These are phyloP conservation scores for Saccharomycopsis olivae DNA, from an alignment of 805 yeast genomes.

Conservation along the genomic window DNA sequence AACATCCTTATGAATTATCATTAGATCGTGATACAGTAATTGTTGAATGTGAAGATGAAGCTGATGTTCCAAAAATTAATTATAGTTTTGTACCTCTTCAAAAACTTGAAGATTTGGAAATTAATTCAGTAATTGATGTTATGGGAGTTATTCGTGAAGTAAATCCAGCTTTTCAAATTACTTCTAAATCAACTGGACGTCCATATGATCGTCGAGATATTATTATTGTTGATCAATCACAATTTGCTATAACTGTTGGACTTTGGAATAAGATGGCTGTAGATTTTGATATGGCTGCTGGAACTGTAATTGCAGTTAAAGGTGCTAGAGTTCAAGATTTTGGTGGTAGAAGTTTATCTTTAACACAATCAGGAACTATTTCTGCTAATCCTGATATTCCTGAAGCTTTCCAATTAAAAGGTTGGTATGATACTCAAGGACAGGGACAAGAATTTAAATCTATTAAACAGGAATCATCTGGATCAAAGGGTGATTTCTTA, in stretches of 20 bases:
- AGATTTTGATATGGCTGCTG: constrained; percentile 62
- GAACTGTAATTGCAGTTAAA: constrained; percentile 83
- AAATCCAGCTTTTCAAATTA: constrained; percentile 63
- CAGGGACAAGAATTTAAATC: constrained; percentile 48
- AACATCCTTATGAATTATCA: constrained; percentile 80
- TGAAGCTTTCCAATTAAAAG: constrained; percentile 80
- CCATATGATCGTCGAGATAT: constrained; percentile 90
- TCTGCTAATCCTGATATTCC: constrained; percentile 78
- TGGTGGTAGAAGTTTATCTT: constrained; percentile 73
- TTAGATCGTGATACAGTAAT: constrained; percentile 72
- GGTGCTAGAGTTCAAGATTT: constrained; percentile 86
- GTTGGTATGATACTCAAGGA: constrained; percentile 90
- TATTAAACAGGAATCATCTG: constrained; percentile 42
- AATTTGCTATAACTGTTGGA: constrained; percentile 65
- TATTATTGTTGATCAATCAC: constrained; percentile 74
- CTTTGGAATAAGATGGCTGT: constrained; percentile 86
- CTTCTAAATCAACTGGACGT: constrained; percentile 80
- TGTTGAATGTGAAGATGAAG: constrained; percentile 48
- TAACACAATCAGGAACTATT: constrained; percentile 69
- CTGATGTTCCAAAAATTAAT: constrained; percentile 67
- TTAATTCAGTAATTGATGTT: constrained; percentile 70
- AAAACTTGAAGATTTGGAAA: constrained; percentile 54
- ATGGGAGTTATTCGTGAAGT: constrained; percentile 78
- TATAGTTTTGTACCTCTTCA: constrained; percentile 67
- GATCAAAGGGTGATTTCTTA: constrained; percentile 27